Evolutionary conservation across 202 grass and related monocot species (phyloP), one percentile per base, ranked within the genome.

Genomic region (Hordeum pubiflorum): DNA sequence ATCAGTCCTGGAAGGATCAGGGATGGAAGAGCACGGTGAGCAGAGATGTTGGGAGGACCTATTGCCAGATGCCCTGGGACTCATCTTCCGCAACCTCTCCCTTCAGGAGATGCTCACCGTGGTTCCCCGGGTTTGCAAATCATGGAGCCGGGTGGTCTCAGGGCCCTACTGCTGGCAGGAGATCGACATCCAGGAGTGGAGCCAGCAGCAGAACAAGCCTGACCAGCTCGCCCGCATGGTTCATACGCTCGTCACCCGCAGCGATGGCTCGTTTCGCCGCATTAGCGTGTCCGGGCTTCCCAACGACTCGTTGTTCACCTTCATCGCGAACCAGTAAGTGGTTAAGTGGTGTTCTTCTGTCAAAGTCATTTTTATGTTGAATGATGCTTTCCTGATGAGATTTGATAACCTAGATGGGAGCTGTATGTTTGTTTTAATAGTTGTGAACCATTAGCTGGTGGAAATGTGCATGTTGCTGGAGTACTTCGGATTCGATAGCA

Each of bases 81-180:
- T 94, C 36, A 81, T 94, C 81, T 94, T 94, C 81, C 63, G 92
- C 74, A 84, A 94, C 57, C 84, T 94, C 70, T 79, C 89, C 7
- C 84, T 94, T 20, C 75, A 89, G 58, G 92, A 94, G 58, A 78
- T 83, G 26, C 78, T 94, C 67, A 94, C 81, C 5, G 89, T 94
- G 18, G 81, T 94, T 52, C 89, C 92, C 7, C 69, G 31, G 63
- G 92, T 94, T 15, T 94, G 92, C 84, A 94, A 91, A 38, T 80
- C 89, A 38, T 94, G 92, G 92, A 27, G 55, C 48, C 63, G 48
- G 63, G 87, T 83, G n/a, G 89, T 91, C 5, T 20, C 84, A 0
- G 92, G 92, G 12, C 92, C 92, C 29, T 94, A 94, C 64, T 89
- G 89, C 76, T 94, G 91, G 91, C 89, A 89, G 68, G 91, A 94